A percentile compares a stretch with the other conserved stretches of the same genome.
Conservation (phyloP, 2,329 filamentous ascomycete genomes). For the Epichloe bromicola region DNA sequence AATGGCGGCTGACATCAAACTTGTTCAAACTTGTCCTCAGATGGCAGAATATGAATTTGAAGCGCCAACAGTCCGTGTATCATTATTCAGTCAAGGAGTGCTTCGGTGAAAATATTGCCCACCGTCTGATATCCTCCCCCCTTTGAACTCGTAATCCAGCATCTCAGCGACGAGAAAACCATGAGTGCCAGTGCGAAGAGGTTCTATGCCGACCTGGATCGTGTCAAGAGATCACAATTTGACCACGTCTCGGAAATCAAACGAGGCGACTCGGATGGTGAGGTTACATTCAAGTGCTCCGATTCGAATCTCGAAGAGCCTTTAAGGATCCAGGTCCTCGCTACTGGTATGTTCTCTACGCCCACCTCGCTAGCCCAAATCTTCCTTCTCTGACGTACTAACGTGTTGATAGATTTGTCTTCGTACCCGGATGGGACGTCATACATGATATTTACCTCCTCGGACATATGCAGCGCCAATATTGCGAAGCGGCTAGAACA, state of each 20-base stretch:
- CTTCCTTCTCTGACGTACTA: not conserved
- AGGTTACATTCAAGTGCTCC: constrained; percentile 48
- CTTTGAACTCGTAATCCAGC: not conserved
- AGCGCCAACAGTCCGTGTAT: not conserved
- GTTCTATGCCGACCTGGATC: constrained; percentile 45
- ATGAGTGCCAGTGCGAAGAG: not conserved
- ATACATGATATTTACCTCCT: constrained; percentile 31
- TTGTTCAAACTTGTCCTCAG: not conserved
- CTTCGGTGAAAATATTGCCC: not conserved
- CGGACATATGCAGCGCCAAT: constrained; percentile 14
- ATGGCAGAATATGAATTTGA: not conserved
- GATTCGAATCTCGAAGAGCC: constrained; percentile 13
- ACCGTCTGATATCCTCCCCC: not conserved
- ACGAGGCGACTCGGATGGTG: constrained; percentile 57
- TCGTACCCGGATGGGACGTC: constrained; percentile 24
- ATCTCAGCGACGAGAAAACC: not conserved
- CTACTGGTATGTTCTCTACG: constrained; percentile 16
- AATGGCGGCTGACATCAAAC: not conserved
- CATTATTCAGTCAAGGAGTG: not conserved
- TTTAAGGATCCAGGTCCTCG: constrained; percentile 26
- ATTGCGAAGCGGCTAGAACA: constrained; percentile 33
- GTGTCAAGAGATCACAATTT: constrained; percentile 27
- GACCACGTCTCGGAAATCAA: constrained; percentile 40
- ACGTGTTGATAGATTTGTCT: constrained; percentile 15
- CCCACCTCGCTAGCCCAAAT: constrained; percentile 4